These are phyloP conservation scores for Fraxinus ornus DNA, from an alignment of 305 asterid genomes.

Conservation along the genomic window DNA sequence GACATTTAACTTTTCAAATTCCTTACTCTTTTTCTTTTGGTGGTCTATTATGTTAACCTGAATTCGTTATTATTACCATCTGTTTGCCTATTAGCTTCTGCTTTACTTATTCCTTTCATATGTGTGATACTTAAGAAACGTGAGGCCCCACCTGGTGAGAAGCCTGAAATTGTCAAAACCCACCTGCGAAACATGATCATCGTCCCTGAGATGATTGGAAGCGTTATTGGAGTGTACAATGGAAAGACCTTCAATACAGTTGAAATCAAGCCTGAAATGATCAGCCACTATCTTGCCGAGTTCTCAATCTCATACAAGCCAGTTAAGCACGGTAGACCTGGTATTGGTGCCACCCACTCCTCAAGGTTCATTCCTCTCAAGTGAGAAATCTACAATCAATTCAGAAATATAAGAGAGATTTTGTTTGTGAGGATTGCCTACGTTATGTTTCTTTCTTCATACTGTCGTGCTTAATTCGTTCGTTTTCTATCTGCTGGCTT, in stretches of 20 bases:
- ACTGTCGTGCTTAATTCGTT: neutral
- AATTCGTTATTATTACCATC: too few species aligned
- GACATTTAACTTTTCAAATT: neutral
- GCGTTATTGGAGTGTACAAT: conserved; percentile 82
- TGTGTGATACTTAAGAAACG: conserved; percentile 2
- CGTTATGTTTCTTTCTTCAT: neutral
- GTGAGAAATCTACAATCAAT: conserved; percentile 23
- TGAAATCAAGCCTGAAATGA: conserved; percentile 91
- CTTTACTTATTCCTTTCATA: neutral
- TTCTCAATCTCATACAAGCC: conserved; percentile 77
- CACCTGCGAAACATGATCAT: conserved; percentile 72
- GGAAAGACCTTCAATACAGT: conserved; percentile 76
- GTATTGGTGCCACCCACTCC: conserved; percentile 62
- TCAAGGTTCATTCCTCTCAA: conserved; percentile 52
- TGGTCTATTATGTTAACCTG: neutral
- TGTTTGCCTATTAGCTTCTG: too few species aligned
- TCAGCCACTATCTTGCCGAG: conserved; percentile 83
- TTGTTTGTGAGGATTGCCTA: neutral
- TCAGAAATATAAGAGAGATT: neutral
- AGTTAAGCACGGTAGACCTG: conserved; percentile 55
- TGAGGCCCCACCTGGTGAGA: conserved; percentile 8
- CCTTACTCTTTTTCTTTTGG: neutral
- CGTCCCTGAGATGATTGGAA: conserved; percentile 95
- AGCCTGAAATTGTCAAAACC: conserved; percentile 3
- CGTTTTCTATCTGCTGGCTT: neutral